Conservation (phyloP, 2,329 filamentous ascomycete species). For the Monosporascus sp. region DNA sequence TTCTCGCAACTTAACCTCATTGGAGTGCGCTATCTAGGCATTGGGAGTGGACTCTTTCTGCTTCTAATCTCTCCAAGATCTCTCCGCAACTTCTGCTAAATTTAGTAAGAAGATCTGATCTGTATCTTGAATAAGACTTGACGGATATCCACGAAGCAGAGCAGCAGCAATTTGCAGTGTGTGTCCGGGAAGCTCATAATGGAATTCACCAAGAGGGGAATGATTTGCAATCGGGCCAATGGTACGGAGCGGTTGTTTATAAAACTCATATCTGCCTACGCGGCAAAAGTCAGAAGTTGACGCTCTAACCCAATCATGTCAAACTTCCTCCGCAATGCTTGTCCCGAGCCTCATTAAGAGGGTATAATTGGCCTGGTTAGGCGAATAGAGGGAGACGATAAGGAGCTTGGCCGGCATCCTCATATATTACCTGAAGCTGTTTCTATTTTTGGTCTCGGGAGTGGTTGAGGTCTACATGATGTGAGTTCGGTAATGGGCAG, state of each 20-base stretch:
- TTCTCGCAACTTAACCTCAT: neutral
- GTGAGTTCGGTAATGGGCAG: neutral
- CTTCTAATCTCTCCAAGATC: neutral
- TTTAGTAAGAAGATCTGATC: neutral
- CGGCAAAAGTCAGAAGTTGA: neutral
- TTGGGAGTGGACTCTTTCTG: neutral
- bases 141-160: neutral
- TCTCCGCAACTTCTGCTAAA: neutral
- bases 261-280: neutral
- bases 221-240: neutral
- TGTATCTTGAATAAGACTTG: neutral
- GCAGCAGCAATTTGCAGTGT: neutral
- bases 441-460: too few species aligned
- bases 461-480: too few species aligned
- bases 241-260: neutral
- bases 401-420: neutral
- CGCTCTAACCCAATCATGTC: neutral
- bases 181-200: neutral
- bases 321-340: neutral
- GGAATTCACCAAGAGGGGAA: neutral
- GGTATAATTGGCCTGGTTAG: neutral
- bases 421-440: too few species aligned
- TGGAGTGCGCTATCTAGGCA: neutral
- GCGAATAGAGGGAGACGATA: neutral
- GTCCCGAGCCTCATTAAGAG: neutral